These are phyloP conservation scores for Drosera spatulata DNA, from an alignment of 179 eudicot species.

Conservation along the genomic window DNA sequence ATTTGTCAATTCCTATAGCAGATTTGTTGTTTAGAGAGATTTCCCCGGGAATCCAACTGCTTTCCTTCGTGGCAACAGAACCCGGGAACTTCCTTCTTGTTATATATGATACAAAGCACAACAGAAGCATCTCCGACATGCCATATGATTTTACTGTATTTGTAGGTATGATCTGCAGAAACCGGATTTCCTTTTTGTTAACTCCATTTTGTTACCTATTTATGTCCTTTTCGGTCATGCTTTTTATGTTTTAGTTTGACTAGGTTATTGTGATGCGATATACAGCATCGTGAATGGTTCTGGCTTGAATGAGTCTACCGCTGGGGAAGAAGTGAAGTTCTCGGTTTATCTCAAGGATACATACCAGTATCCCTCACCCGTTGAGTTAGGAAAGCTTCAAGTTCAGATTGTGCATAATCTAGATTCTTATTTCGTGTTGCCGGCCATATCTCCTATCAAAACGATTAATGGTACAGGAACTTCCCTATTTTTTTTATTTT, in stretches of 20 bases:
- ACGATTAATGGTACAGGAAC: conserved; percentile 34
- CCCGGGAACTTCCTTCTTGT: conserved; percentile 71
- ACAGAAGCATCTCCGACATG: conserved; percentile 42
- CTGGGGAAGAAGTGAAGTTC: conserved; percentile 64
- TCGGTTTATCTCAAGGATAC: conserved; percentile 59
- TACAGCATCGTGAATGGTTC: conserved; percentile 71
- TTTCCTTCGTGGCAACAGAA: conserved; percentile 59
- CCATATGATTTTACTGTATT: conserved; percentile 68
- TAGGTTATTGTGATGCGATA: conserved; percentile 70
- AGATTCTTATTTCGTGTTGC: conserved; percentile 21
- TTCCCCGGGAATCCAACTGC: conserved; percentile 52
- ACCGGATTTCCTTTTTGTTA: not conserved
- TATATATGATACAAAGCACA: conserved; percentile 53
- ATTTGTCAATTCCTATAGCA: conserved; percentile 63
- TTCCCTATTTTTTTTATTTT: not conserved
- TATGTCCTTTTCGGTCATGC: not conserved
- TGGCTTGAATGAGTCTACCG: conserved; percentile 67
- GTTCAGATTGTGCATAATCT: conserved; percentile 37
- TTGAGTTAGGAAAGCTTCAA: conserved; percentile 50
- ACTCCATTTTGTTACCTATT: not conserved
- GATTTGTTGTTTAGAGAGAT: conserved; percentile 48
- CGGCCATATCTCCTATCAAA: conserved; percentile 40
- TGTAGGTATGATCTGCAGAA: conserved; percentile 31
- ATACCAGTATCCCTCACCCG: conserved; percentile 73
- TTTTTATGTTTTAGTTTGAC: conserved; percentile 12